Evolutionary conservation across 768 basidiomycete species (phyloP), one percentile per base, ranked within the genome.

Genomic region (Boletus fagicola): DNA sequence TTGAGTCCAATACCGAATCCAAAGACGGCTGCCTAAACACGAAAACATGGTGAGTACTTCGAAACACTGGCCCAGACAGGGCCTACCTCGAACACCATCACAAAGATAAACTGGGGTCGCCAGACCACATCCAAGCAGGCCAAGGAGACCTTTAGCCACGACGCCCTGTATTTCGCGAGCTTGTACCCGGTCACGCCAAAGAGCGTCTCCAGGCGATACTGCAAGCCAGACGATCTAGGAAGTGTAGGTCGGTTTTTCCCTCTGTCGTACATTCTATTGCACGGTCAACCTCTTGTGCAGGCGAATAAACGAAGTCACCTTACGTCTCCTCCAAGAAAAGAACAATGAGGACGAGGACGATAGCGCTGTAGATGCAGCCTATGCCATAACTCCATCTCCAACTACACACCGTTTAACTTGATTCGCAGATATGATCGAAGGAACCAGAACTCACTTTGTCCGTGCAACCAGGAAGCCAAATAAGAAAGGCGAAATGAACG

Each of bases 331-430:
- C 78, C 62, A 75, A 63, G 56, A 83, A 77, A 49, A 83, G 61
- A 11, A 67, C 67, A 49, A 83, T 80, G 18, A 83, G 62, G 0
- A 64, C 40, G n/a, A 83, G 66, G 24, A 83, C 77, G n/a, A 80
- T 53, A 3, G 66, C 74, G 39, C 72, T 67, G 62, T 82, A 83
- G 11, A 82, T 77, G 18, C 75, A 77, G 0, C 75, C 82, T 58
- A 81, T 77, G 20, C 78, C 80, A 56, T 83, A 83, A n/a, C 79
- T 71, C 80, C 81, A 82, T 33, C 78, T 65, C 76, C 76, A 82
- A 52, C 75, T 79, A 46, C 6, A 28, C 5, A 28, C 1, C 18
- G 0, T 48, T 66, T 16, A 68, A 35, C 18, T 33, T 20, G 20
- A 5, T 31, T 30, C 30, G 3, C 30, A 33, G 12, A 30, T 13